Percentiles rank a stretch among this genome's conserved stretches.
Conservation (phyloP, 2,329 filamentous ascomycete species). For the Alternaria conjuncta region DNA sequence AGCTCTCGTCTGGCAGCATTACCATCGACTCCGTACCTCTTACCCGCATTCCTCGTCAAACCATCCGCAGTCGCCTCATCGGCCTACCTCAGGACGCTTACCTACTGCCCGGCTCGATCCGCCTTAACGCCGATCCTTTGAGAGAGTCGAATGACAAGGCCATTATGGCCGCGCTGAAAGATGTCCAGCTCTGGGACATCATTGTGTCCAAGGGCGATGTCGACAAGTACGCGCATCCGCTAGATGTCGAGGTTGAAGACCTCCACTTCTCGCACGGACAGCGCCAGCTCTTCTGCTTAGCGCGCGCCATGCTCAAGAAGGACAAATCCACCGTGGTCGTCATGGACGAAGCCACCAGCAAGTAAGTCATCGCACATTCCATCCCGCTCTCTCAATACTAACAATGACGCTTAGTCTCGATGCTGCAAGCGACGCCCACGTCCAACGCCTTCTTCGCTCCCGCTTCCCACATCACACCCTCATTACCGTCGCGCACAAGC, state of each 20-base stretch:
- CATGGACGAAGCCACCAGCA: conserved; percentile 45
- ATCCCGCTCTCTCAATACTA: neutral
- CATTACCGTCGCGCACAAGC: conserved; percentile 63
- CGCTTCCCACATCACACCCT: conserved; percentile 65
- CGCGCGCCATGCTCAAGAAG: conserved; percentile 60
- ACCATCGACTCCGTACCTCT: conserved; percentile 58
- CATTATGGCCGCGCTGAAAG: conserved; percentile 53
- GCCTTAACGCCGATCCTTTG: conserved; percentile 58
- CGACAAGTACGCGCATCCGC: conserved; percentile 39
- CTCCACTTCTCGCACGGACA: conserved; percentile 58
- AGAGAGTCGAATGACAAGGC: conserved; percentile 46
- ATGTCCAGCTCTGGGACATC: conserved; percentile 54
- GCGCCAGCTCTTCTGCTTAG: conserved; percentile 69
- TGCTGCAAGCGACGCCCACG: conserved; percentile 61
- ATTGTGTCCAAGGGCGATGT: conserved; percentile 45
- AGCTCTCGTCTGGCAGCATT: conserved; percentile 53
- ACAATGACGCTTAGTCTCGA: conserved; percentile 57
- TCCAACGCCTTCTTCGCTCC: conserved; percentile 63
- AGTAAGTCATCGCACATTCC: conserved; percentile 21
- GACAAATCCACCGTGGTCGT: conserved; percentile 36
- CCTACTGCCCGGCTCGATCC: conserved; percentile 56
- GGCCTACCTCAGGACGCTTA: conserved; percentile 61
- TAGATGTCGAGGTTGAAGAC: conserved; percentile 41
- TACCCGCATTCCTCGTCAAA: conserved; percentile 50
- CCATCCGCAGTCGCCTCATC: conserved; percentile 55